Conservation (phyloP, 805 yeast species). For the Komagataella phaffii region DNA sequence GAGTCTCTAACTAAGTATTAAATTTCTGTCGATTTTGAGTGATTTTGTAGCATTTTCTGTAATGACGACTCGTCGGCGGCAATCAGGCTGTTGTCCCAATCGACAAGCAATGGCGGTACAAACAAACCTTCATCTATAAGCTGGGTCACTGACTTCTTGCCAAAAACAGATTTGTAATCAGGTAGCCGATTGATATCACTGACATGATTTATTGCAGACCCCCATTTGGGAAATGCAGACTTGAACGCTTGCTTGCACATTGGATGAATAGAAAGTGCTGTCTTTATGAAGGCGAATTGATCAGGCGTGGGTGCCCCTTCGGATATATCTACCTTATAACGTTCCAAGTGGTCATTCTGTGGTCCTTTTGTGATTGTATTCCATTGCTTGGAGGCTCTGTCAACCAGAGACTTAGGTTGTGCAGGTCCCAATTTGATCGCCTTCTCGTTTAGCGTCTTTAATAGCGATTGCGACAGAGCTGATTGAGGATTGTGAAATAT, state of each 20-base stretch:
- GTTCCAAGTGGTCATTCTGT: neutral
- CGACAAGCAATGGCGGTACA: slow-evolving; percentile 39
- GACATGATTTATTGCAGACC: slow-evolving; percentile 5
- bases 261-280: slow-evolving; percentile 14
- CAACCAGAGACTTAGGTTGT: neutral
- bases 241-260: slow-evolving; percentile 14
- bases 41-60: slow-evolving; percentile 26
- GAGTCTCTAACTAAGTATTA: neutral
- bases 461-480: neutral
- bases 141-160: slow-evolving; percentile 8
- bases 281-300: slow-evolving; percentile 16
- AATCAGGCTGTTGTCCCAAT: slow-evolving; percentile 44
- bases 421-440: neutral
- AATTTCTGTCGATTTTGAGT: slow-evolving; percentile 5
- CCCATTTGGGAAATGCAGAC: slow-evolving; percentile 15
- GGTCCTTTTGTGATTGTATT: neutral
- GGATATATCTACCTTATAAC: neutral
- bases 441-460: neutral
- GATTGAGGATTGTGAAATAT: slow-evolving; percentile 14
- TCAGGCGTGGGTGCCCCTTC: slow-evolving; percentile 14
- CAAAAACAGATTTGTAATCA: slow-evolving; percentile 3
- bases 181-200: slow-evolving; percentile 7
- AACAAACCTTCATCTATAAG: slow-evolving; percentile 13
- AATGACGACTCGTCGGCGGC: slow-evolving; percentile 35
- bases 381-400: neutral